These are phyloP conservation scores for Stephania yunnanensis DNA, from an alignment of 164 flowering plant species.

Conservation along the genomic window DNA sequence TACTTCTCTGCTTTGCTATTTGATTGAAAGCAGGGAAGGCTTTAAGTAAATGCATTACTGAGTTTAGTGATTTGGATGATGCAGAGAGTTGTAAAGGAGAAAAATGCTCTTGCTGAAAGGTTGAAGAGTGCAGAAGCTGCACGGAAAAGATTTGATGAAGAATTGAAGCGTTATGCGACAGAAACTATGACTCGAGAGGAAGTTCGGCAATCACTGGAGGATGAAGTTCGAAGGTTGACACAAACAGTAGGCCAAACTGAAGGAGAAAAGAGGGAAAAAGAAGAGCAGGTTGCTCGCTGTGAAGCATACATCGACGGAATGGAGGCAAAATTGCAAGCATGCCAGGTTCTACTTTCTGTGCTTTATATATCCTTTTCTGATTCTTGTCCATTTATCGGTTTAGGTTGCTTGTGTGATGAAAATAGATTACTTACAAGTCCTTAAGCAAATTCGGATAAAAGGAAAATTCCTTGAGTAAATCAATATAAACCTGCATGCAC, in stretches of 20 bases:
- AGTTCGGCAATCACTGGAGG: constrained; percentile 84
- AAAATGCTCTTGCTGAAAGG: constrained; percentile 91
- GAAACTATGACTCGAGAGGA: constrained; percentile 84
- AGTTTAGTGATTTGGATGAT: background rate
- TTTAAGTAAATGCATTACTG: background rate
- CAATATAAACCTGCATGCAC: too few relatives aligned
- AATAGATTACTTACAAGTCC: too few relatives aligned
- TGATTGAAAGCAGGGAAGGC: background rate
- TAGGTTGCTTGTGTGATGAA: background rate
- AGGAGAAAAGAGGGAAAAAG: constrained; percentile 91
- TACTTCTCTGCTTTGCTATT: background rate
- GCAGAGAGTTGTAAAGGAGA: constrained; percentile 94
- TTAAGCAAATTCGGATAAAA: too few relatives aligned
- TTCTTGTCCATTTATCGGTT: background rate
- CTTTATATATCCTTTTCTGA: background rate
- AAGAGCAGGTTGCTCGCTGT: constrained; percentile 91
- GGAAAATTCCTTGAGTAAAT: too few relatives aligned
- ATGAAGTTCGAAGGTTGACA: constrained; percentile 80
- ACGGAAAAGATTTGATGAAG: constrained; percentile 87
- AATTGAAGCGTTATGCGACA: constrained; percentile 80
- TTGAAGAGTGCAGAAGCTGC: constrained; percentile 84
- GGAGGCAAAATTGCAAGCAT: constrained; percentile 82
- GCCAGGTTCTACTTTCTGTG: constrained; percentile 56
- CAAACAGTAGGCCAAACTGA: constrained; percentile 92
- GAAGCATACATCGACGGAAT: constrained; percentile 91